Evolutionary conservation across 2,329 filamentous ascomycete genomes (phyloP).

Genomic region (Diaporthe ampelina): DNA sequence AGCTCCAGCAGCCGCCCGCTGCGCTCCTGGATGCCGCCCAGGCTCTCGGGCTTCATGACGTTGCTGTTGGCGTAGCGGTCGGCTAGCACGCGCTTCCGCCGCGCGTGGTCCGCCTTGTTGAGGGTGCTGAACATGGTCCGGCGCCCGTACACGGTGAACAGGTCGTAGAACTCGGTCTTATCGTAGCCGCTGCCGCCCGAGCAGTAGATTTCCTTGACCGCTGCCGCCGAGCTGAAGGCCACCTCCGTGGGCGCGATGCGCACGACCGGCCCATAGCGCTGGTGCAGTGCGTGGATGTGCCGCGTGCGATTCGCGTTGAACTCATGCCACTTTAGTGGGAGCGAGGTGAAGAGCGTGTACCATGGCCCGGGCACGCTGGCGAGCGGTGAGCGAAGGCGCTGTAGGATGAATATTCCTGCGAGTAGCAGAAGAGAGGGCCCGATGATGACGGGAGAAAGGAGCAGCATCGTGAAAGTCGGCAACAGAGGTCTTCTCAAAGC

Average conservation of each 20-base stretch:
- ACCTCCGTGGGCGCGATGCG: slow-evolving; percentile 71
- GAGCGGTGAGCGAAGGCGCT: slow-evolving; percentile 54
- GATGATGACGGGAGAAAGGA: slow-evolving; percentile 43
- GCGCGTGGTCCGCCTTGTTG: slow-evolving; percentile 72
- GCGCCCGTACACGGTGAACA: slow-evolving; percentile 70
- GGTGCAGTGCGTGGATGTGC: slow-evolving; percentile 70
- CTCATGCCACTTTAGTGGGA: slow-evolving; percentile 69
- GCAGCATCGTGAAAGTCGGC: slow-evolving; percentile 40
- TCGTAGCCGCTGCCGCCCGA: slow-evolving; percentile 74
- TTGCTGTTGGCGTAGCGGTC: slow-evolving; percentile 79
- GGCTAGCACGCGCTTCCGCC: slow-evolving; percentile 73
- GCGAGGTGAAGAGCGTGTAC: slow-evolving; percentile 63
- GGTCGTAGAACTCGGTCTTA: slow-evolving; percentile 74
- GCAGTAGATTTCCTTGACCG: slow-evolving; percentile 74
- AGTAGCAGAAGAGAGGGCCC: slow-evolving; percentile 36
- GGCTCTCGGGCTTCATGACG: slow-evolving; percentile 67
- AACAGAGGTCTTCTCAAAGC: neutral
- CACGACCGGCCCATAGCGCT: slow-evolving; percentile 69
- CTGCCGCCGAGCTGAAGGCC: slow-evolving; percentile 68
- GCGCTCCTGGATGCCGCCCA: slow-evolving; percentile 70
- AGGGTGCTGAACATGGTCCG: slow-evolving; percentile 73
- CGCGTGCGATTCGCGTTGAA: slow-evolving; percentile 64
- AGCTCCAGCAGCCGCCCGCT: slow-evolving; percentile 68
- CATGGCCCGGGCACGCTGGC: slow-evolving; percentile 63
- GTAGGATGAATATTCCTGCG: slow-evolving; percentile 36